Percentiles rank a stretch among this genome's conserved stretches.
Conservation (phyloP, 305 asterid genomes). For the Fraxinus sp. region DNA sequence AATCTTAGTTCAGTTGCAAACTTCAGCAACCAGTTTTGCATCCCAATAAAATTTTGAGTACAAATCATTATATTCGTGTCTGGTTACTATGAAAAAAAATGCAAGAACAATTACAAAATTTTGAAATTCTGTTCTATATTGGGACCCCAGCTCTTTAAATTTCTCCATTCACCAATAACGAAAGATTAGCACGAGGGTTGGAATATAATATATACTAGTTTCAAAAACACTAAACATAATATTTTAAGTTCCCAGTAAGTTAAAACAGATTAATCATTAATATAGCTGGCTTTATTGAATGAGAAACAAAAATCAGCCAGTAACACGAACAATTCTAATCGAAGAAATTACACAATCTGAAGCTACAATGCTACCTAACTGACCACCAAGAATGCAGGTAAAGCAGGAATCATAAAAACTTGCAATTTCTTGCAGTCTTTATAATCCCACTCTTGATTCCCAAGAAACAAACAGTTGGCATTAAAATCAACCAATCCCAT, state of each 20-base stretch:
- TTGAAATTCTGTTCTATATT: not conserved
- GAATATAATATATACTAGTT: too few relatives aligned
- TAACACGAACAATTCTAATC: not conserved
- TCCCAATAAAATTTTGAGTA: not conserved
- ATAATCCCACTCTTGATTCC: not conserved
- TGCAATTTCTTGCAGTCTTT: not conserved
- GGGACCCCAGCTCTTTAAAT: not conserved
- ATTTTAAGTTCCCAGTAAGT: not conserved
- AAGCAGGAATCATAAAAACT: not conserved
- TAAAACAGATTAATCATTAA: not conserved
- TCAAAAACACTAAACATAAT: not conserved
- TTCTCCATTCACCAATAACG: not conserved
- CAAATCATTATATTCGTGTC: not conserved
- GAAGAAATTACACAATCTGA: not conserved
- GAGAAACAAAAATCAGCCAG: not conserved
- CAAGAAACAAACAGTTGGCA: not conserved
- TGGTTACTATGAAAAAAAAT: not conserved
- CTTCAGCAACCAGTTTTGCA: not conserved
- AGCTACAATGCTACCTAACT: not conserved
- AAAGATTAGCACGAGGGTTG: not conserved
- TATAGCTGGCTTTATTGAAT: not conserved
- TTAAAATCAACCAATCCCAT: not conserved
- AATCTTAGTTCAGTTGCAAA: not conserved
- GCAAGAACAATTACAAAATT: not conserved
- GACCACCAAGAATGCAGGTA: not conserved